Evolutionary conservation across 305 asterid species (phyloP).

Genomic region (Lippia alba): DNA sequence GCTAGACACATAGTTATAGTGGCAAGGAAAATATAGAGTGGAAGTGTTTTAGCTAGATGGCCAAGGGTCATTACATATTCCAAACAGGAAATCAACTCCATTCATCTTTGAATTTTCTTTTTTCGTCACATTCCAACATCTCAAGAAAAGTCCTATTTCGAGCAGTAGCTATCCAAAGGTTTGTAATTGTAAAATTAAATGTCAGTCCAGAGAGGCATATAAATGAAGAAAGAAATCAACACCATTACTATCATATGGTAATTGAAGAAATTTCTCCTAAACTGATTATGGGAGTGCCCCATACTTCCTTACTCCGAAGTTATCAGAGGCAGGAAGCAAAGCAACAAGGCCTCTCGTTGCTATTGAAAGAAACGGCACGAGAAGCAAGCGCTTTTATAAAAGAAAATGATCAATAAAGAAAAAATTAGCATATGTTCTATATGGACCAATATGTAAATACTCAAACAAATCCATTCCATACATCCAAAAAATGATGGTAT

Average conservation of each 20-base stretch:
- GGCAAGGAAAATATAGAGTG: not conserved
- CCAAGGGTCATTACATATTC: not conserved
- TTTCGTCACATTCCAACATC: not conserved
- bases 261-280: not conserved
- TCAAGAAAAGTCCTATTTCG: not conserved
- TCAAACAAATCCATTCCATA: no score
- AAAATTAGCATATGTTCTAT: no score
- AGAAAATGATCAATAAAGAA: no score
- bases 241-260: not conserved
- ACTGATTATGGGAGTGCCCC: not conserved
- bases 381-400: no score
- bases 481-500: no score
- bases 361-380: no score
- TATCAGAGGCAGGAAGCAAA: no score
- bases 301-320: no score
- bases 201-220: constrained; percentile 10
- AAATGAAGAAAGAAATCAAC: constrained; percentile 21
- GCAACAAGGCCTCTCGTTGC: no score
- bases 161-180: constrained; percentile 1
- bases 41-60: not conserved
- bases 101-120: not conserved
- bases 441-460: no score
- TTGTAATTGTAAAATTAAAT: not conserved
- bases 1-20: not conserved
- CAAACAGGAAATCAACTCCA: not conserved